Evolutionary conservation across 2,329 filamentous ascomycete genomes (phyloP).

Genomic region (Fusarium albidum): DNA sequence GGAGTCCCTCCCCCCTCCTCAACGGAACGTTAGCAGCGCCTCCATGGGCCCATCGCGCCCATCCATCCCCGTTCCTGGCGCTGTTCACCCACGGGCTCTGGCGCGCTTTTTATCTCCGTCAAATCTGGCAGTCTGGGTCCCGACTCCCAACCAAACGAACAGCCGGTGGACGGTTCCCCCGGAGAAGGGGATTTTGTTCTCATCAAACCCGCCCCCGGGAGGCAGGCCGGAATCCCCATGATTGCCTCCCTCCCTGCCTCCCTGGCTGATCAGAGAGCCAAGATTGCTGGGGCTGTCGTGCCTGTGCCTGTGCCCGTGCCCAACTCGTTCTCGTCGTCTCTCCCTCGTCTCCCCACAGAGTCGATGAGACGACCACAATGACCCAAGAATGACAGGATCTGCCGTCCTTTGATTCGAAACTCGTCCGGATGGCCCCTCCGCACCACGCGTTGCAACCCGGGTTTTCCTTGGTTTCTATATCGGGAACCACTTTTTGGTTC

Average conservation of each 20-base stretch:
- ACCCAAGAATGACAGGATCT: constrained; percentile 4
- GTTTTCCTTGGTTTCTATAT: constrained; percentile 19
- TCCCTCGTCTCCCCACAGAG: constrained; percentile 9
- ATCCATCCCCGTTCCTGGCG: constrained; percentile 34
- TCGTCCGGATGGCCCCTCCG: constrained; percentile 14
- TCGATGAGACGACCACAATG: constrained; percentile 1
- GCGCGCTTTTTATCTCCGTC: constrained; percentile 30
- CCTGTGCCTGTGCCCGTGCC: too few species aligned
- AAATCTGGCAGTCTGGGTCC: constrained; percentile 11
- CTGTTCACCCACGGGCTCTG: constrained; percentile 34
- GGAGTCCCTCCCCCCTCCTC: constrained; percentile 30
- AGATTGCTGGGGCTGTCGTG: too few species aligned
- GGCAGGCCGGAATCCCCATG: too few species aligned
- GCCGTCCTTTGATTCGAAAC: constrained; percentile 1
- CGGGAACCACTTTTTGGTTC: constrained; percentile 30
- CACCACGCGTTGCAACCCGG: constrained; percentile 6
- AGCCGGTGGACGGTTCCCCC: background rate
- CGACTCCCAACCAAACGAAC: background rate
- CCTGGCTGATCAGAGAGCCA: too few species aligned
- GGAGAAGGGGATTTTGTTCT: background rate
- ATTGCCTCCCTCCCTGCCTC: too few species aligned
- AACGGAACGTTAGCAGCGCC: constrained; percentile 26
- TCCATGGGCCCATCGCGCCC: constrained; percentile 41
- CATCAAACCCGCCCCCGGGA: background rate
- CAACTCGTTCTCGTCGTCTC: too few species aligned